These are phyloP conservation scores for Macrophomina phaseolina DNA, from an alignment of 2,329 filamentous ascomycete species.

Conservation along the genomic window DNA sequence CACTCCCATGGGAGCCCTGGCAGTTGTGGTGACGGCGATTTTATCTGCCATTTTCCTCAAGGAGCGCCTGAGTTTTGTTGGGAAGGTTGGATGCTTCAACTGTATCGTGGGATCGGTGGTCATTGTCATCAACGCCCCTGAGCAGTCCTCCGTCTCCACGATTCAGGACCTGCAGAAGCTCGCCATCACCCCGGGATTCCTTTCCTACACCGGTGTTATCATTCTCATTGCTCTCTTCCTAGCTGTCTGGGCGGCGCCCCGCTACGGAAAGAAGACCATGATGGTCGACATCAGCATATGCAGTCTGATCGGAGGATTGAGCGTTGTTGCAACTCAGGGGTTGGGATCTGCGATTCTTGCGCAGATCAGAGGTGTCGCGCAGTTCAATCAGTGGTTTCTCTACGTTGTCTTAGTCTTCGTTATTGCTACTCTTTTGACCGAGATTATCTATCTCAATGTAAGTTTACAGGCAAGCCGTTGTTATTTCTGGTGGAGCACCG, in stretches of 20 bases:
- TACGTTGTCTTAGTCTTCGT: slow-evolving; percentile 94
- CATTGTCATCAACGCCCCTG: slow-evolving; percentile 91
- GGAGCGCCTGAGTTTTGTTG: slow-evolving; percentile 91
- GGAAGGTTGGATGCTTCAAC: slow-evolving; percentile 93
- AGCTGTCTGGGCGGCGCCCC: slow-evolving; percentile 80
- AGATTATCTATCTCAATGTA: slow-evolving; percentile 96
- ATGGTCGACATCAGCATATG: slow-evolving; percentile 96
- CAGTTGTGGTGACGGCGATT: slow-evolving; percentile 89
- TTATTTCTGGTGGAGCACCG: slow-evolving; percentile 2
- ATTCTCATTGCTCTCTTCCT: slow-evolving; percentile 74
- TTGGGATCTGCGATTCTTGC: slow-evolving; percentile 89
- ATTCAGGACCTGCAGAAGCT: slow-evolving; percentile 93
- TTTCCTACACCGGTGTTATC: slow-evolving; percentile 83
- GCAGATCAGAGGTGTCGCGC: slow-evolving; percentile 77
- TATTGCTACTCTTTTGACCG: slow-evolving; percentile 82
- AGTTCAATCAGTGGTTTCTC: slow-evolving; percentile 98
- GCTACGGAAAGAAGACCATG: slow-evolving; percentile 97
- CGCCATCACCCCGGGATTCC: slow-evolving; percentile 84
- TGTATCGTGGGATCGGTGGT: slow-evolving; percentile 93
- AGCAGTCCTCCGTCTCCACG: slow-evolving; percentile 79
- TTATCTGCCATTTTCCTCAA: slow-evolving; percentile 95
- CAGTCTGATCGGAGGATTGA: slow-evolving; percentile 90
- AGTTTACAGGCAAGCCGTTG: slow-evolving; percentile 48
- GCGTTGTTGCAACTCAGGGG: slow-evolving; percentile 93
- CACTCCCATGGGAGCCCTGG: slow-evolving; percentile 83